Base-by-base conservation (phyloP, 2,329 filamentous ascomycete genomes). In the Paecilomyces sp. region DNA sequence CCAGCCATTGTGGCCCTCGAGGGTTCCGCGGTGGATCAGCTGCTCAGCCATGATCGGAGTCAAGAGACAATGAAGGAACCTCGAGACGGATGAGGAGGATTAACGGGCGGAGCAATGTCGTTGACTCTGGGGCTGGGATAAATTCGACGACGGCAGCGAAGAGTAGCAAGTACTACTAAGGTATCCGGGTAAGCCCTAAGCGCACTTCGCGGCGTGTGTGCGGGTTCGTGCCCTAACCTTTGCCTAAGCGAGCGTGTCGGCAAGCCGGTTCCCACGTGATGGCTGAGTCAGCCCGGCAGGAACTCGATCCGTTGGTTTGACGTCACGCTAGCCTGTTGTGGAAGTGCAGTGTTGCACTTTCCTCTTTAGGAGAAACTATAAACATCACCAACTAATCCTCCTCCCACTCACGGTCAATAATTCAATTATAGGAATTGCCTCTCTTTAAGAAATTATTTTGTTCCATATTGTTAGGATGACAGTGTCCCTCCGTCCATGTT, bases 1-100 rank as follows among this genome's bases (percentile, higher is more conserved):
- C 93, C 93, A 97, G 87, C 93, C 93, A 86, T 90, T 94, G 88
- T 97, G 93, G 88, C 93, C 93, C 89, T 94, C 91, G 81, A 96
- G 90, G 85, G 90, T 94, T 80, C 91, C 91, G 85, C 93, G 92
- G 82, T 94, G 89, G 84, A 95, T 91, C 80, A 94, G 85, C 86
- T 93, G 89, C 86, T 94, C 90, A 85, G 89, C 88, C 90, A 94
- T 94, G 77, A 76, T 77, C 69, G 71, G 71, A 74, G 69, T 75
- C 68, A 67, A 67, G 72, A 70, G 70, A 70, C 68, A 71, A 72
- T 73, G 69, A 70, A 70, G 67, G 69, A 69, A 69, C 68, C 70
- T 71, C 68, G 73, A 72, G 68, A 68, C 66, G 70, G 72, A 67
- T 63, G 67, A 67, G 67, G 65, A 70, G 65, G 68, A 69, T 68